Base-by-base conservation (phyloP, 768 basidiomycete genomes). In the Serendipita indica region DNA sequence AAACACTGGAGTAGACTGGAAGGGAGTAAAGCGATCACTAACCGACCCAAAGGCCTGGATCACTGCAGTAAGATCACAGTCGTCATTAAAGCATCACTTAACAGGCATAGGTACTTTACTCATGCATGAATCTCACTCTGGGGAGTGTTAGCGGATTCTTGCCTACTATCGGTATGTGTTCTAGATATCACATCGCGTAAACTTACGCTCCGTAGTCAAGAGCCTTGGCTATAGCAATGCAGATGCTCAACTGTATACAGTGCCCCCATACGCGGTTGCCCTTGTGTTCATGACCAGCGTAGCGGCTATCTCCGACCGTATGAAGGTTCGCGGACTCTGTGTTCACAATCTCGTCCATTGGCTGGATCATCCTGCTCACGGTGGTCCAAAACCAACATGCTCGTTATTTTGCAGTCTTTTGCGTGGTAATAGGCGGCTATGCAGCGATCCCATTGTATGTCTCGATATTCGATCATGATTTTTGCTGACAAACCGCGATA, bases 311-410 rank as follows among this genome's bases (percentile, higher is more conserved):
- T 73, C 72, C 14, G 73, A 74, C 64, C 67, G 61, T 25, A 58
- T 69, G 35, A 69, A 73, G 58, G 34, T 68, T 14, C 73, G 77
- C 6, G 79, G 79, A 3, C 77, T 77, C 1, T 79, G 67, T 74
- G 3, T 67, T 69, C 34, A 46, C 72, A 2, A 67, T 79, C 3
- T 73, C 77, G 0, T 64, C 80, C 49, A 68, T 79, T 10, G 80
- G 80, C 16, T 81, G 75, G 59, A 71, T 79, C 60, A 60, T 80
- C n/a, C 65, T 78, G 10, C 57, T 58, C 37, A 33, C 70, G 0
- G 61, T 69, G 39, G 49, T 65, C 22, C 57, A 60, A 30, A 60
- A 67, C 10, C 65, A 69, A 22, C 64, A 63, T 4, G 70, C 63
- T 6, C 65, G 72, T 20, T 73, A 74, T 67, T 72, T 74, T 58